Evolutionary conservation across 2,329 filamentous ascomycete genomes (phyloP).

Genomic region (Capronia coronata): DNA sequence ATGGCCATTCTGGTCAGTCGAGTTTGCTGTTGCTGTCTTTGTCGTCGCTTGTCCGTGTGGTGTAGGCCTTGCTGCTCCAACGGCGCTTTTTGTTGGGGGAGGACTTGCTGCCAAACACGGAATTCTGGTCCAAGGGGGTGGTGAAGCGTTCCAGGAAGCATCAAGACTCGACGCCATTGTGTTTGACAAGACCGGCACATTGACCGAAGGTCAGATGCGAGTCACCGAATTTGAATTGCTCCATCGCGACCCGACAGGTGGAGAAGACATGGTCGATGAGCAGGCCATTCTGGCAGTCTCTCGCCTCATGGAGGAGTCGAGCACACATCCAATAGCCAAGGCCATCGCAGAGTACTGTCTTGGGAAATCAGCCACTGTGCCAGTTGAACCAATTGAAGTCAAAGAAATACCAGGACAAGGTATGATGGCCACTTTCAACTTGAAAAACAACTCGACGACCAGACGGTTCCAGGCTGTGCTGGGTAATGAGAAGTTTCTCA

Average conservation of each 20-base stretch:
- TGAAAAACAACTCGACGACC: conserved; percentile 28
- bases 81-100: conserved; percentile 76
- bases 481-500: conserved; percentile 52
- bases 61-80: conserved; percentile 75
- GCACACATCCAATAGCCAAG: conserved; percentile 54
- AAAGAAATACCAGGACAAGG: conserved; percentile 54
- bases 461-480: conserved; percentile 44
- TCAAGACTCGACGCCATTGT: conserved; percentile 71
- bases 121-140: conserved; percentile 76
- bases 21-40: conserved; percentile 74
- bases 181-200: conserved; percentile 82
- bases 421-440: conserved; percentile 47
- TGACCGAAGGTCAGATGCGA: conserved; percentile 59
- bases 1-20: conserved; percentile 50
- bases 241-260: conserved; percentile 16
- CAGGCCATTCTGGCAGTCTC: conserved; percentile 42
- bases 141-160: conserved; percentile 79
- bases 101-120: conserved; percentile 73
- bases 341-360: conserved; percentile 49
- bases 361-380: conserved; percentile 25
- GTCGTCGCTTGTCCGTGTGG: conserved; percentile 83
- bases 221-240: conserved; percentile 48
- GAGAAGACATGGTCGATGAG: conserved; percentile 23
- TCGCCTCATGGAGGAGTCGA: conserved; percentile 51
- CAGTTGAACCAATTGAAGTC: conserved; percentile 36